Evolutionary conservation across 768 basidiomycete species (phyloP), one percentile per base, ranked within the genome.

Genomic region (Lactifluus echinatus): DNA sequence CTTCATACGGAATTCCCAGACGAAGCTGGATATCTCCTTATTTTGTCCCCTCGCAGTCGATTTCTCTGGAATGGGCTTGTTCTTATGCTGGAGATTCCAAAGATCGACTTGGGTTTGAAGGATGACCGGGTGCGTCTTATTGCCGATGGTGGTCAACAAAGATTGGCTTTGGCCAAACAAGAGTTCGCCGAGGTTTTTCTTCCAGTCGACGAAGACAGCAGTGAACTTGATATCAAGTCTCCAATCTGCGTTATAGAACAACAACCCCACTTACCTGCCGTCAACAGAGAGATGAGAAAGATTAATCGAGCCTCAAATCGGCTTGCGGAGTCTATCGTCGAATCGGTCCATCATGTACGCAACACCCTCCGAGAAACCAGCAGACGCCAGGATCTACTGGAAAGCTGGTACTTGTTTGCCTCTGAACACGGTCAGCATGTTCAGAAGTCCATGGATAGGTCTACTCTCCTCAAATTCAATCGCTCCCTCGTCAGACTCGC

Each of bases 341-440:
- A 89, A 61, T 95, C 96, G 0, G 89, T 95, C 8, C 85, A 93
- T 58, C 81, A 89, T 57, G 91, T 98, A 19, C 84, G 86, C 31
- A 78, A 74, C 36, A 82, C 86, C 2, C 74, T 93, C 52, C 74
- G 74, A 29, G 74, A 78, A 42, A 76, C 81, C 0, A 72, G 73
- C 33, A 84, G 80, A 37, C 83, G 82, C 54, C 93, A 94, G 67
- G 94, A 96, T 61, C 73, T 93, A 37, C 75, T 93, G 55, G 90
- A 89, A 63, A 94, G 89, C 67, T 99, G 95, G 93, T 98, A 90
- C 66, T 72, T 83, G 26, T 98, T 96, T 67, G 93, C 93, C n/a
- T 93, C 94, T 12, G 93, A 97, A 63, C 92, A 96, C 68, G 93
- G 93, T 1, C 84, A 89, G 59, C 89, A 94, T 64, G 89, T 87